phyloP scores from a whole-genome alignment of 1,284 basidiomycete species.

The Malassezia nana region DNA sequence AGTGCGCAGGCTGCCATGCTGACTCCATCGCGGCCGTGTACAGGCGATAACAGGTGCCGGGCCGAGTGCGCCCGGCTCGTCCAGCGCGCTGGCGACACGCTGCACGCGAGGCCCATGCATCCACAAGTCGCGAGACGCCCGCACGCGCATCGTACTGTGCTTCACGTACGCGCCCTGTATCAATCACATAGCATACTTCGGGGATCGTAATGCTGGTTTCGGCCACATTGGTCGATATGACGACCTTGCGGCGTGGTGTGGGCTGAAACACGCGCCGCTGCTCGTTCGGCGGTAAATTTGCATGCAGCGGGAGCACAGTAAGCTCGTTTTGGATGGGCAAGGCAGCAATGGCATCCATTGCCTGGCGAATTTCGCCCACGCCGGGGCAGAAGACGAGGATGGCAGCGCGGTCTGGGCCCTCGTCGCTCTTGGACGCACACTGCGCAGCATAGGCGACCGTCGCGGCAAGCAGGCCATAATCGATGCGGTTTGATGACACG shows the following conservation, averaged over 20 bases:
- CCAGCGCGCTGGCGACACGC: conserved; percentile 75
- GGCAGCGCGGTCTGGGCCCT: conserved; percentile 49
- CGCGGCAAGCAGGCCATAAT: conserved; percentile 66
- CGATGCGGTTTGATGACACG: conserved; percentile 59
- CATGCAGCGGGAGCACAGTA: conserved; percentile 70
- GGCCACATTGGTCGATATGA: conserved; percentile 81
- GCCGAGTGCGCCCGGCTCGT: conserved; percentile 69
- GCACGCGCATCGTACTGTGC: conserved; percentile 68
- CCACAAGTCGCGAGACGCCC: conserved; percentile 65
- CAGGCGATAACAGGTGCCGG: conserved; percentile 52
- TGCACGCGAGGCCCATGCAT: conserved; percentile 70
- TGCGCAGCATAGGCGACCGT: conserved; percentile 54
- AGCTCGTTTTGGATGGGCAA: conserved; percentile 33
- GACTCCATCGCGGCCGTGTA: conserved; percentile 67
- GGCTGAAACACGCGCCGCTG: conserved; percentile 67
- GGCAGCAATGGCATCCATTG: conserved; percentile 60
- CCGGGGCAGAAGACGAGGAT: conserved; percentile 81
- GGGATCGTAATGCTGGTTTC: conserved; percentile 70
- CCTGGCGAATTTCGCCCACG: conserved; percentile 53
- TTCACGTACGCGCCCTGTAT: conserved; percentile 84
- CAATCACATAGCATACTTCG: conserved; percentile 49
- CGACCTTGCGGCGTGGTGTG: conserved; percentile 63
- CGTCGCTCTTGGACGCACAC: conserved; percentile 53
- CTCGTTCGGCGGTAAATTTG: conserved; percentile 74
- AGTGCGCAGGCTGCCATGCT: conserved; percentile 36